A percentile compares a stretch with the other conserved stretches of the same genome.
phyloP scores from a whole-genome alignment of 1,284 basidiomycete species.

The Microbotryum saponariae region DNA sequence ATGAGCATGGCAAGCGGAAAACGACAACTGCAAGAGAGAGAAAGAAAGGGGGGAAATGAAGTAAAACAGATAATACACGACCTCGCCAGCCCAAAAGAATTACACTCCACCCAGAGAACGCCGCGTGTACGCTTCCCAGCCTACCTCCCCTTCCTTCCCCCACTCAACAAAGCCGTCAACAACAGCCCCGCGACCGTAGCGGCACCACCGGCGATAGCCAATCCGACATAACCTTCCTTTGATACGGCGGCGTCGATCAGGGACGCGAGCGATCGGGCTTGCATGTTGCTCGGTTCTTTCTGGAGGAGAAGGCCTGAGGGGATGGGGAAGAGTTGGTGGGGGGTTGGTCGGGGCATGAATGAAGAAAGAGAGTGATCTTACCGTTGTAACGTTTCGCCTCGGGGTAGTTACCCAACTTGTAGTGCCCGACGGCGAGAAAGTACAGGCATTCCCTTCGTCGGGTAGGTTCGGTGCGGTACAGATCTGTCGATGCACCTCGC shows the following conservation, averaged over 20 bases:
- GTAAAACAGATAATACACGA: background rate
- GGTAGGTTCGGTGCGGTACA: constrained; percentile 80
- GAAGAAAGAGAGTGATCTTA: constrained; percentile 47
- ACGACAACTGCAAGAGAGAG: background rate
- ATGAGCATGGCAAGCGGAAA: no score
- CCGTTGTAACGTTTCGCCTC: constrained; percentile 91
- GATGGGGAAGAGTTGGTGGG: background rate
- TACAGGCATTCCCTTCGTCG: constrained; percentile 92
- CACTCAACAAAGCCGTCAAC: constrained; percentile 57
- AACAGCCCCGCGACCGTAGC: constrained; percentile 78
- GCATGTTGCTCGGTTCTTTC: constrained; percentile 89
- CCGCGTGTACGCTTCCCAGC: no score
- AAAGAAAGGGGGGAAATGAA: background rate
- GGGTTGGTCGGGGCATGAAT: no score
- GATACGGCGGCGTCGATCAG: constrained; percentile 84
- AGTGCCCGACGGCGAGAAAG: constrained; percentile 92
- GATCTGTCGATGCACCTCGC: constrained; percentile 52
- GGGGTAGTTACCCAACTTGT: constrained; percentile 92
- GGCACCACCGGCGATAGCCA: constrained; percentile 84
- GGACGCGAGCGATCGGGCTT: constrained; percentile 74
- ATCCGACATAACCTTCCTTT: constrained; percentile 69
- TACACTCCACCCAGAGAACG: background rate
- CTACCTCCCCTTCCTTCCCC: constrained; percentile 8
- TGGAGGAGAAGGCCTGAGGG: constrained; percentile 70
- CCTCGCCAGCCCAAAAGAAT: background rate